Evolutionary conservation across 306 rosid genomes (phyloP).

Genomic region (Fragaria ananassa): DNA sequence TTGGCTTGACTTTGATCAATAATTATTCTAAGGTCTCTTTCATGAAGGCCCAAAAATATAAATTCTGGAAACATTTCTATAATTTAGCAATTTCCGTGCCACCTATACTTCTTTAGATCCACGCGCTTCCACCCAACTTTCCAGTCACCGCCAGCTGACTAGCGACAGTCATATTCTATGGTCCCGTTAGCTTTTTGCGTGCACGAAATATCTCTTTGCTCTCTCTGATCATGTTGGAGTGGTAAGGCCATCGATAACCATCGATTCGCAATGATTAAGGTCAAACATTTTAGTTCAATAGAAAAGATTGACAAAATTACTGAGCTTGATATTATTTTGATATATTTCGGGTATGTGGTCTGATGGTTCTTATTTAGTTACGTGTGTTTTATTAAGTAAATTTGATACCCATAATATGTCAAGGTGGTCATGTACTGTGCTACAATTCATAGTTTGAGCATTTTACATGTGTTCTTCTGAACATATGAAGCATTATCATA

Average conservation of each 20-base stretch:
- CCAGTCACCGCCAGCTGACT: neutral
- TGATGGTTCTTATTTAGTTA: too few relatives aligned
- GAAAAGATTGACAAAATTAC: neutral
- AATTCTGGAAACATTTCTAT: neutral
- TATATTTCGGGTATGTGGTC: too few relatives aligned
- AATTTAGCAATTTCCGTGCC: neutral
- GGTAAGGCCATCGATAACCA: neutral
- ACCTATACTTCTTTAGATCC: neutral
- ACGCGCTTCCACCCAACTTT: slow-evolving; percentile 14
- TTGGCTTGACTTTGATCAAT: neutral
- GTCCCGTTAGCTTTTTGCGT: neutral
- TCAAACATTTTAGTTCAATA: neutral
- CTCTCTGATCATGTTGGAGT: neutral
- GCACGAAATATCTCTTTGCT: neutral
- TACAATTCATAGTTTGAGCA: too few relatives aligned
- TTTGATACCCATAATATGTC: too few relatives aligned
- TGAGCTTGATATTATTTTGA: too few relatives aligned
- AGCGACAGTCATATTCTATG: neutral
- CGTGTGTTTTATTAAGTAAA: too few relatives aligned
- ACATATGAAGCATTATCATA: too few relatives aligned
- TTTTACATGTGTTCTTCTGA: too few relatives aligned
- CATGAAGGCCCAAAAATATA: neutral
- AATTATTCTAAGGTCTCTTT: neutral
- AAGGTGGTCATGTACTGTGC: too few relatives aligned
- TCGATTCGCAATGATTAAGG: neutral